phyloP scores from a whole-genome alignment of 176 grass and related monocot genomes.

The Miscanthus lutarioriparius region DNA sequence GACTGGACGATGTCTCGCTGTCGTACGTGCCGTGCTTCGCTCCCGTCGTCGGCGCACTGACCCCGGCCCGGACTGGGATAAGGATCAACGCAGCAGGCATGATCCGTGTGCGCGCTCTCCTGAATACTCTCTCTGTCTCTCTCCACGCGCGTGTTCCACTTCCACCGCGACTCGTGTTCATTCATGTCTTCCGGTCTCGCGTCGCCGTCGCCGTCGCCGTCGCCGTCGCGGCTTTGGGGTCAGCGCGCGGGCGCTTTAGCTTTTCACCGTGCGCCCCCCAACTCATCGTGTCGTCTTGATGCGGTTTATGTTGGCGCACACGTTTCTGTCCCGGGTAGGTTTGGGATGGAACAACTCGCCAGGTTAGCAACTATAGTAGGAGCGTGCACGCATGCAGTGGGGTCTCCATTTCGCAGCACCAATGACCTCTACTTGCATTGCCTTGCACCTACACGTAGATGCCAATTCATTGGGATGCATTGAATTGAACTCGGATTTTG shows the following conservation, averaged over 20 bases:
- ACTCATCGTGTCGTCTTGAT: constrained; percentile 18
- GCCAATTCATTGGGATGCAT: not conserved
- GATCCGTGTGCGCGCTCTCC: not conserved
- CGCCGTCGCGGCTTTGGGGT: not conserved
- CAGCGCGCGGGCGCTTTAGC: not conserved
- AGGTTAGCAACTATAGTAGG: not conserved
- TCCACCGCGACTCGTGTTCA: not conserved
- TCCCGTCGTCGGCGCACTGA: not conserved
- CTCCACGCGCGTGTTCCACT: not conserved
- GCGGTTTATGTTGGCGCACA: constrained; percentile 19
- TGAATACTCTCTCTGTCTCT: fast-evolving
- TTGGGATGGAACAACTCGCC: not conserved
- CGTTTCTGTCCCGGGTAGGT: not conserved
- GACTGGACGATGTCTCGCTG: not conserved
- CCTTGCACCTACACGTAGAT: not conserved
- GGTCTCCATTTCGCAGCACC: not conserved
- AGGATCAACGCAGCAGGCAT: not conserved
- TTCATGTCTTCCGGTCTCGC: not conserved
- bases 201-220: constrained; percentile 23
- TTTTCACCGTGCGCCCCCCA: constrained; percentile 18
- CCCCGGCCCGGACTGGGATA: not conserved
- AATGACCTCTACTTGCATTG: not conserved
- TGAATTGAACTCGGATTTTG: not conserved
- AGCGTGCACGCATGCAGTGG: not conserved
- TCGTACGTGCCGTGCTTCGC: not conserved